A percentile compares a stretch with the other conserved stretches of the same genome.
These are phyloP conservation scores for Calonectria pseudoreteaudii DNA, from an alignment of 2,329 filamentous ascomycete genomes.

Conservation along the genomic window DNA sequence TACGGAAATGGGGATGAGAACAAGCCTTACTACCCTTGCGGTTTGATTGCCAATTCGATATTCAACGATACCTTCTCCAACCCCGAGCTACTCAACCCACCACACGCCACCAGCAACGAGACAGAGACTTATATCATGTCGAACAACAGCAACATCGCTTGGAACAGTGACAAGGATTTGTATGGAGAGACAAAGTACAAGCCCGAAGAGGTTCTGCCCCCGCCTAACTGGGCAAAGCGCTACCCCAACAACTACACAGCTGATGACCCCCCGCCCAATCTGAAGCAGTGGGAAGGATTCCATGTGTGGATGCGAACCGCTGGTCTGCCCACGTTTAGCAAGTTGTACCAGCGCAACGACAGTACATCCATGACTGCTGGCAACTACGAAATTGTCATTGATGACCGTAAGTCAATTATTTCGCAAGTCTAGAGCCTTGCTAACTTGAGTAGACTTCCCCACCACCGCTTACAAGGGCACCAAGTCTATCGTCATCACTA, in stretches of 20 bases:
- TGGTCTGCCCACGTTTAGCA: conserved; percentile 93
- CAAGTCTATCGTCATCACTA: conserved; percentile 91
- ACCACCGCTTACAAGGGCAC: conserved; percentile 84
- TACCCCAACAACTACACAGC: conserved; percentile 79
- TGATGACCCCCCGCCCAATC: conserved; percentile 74
- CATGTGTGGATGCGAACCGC: conserved; percentile 99
- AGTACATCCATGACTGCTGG: conserved; percentile 74
- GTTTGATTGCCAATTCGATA: conserved; percentile 93
- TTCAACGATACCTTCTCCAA: conserved; percentile 92
- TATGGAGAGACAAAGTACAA: conserved; percentile 80
- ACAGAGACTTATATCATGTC: conserved; percentile 78
- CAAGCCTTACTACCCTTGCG: conserved; percentile 91
- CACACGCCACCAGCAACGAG: conserved; percentile 42
- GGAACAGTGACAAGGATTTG: conserved; percentile 83
- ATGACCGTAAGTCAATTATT: conserved; percentile 73
- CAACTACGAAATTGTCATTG: conserved; percentile 80
- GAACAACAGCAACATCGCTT: conserved; percentile 81
- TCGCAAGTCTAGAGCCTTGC: conserved; percentile 11
- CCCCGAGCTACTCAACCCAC: conserved; percentile 70
- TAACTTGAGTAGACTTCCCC: conserved; percentile 75
- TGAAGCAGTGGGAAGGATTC: conserved; percentile 84
- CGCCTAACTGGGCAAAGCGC: conserved; percentile 83
- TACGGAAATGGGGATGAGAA: conserved; percentile 61
- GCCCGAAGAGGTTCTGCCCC: conserved; percentile 76
- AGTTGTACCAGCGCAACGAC: conserved; percentile 89